These are phyloP conservation scores for Hyaloscypha finlandica DNA, from an alignment of 495 filamentous ascomycete genomes.

Conservation along the genomic window DNA sequence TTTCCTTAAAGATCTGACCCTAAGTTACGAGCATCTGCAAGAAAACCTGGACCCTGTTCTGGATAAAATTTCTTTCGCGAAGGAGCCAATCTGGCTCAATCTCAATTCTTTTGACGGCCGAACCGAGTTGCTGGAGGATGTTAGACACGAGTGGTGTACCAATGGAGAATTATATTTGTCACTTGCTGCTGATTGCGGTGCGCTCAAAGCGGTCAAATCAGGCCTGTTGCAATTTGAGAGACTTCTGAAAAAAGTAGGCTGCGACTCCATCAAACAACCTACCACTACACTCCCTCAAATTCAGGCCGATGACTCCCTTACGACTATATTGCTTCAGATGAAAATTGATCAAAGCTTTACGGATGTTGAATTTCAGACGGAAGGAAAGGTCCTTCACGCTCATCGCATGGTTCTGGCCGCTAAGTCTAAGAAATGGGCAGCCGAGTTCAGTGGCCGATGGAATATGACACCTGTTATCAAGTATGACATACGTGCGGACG, in stretches of 20 bases:
- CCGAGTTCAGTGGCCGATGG: conserved; percentile 30
- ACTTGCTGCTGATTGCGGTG: conserved; percentile 28
- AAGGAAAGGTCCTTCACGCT: conserved; percentile 27
- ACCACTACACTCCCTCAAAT: conserved; percentile 11
- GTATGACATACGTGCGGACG: conserved; percentile 11
- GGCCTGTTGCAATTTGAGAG: conserved; percentile 33
- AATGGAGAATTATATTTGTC: conserved; percentile 30
- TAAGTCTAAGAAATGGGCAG: conserved; percentile 30
- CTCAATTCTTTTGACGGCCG: conserved; percentile 23
- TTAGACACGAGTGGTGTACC: conserved; percentile 21
- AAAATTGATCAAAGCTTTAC: conserved; percentile 23
- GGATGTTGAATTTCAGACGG: conserved; percentile 32
- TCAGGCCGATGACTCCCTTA: background rate
- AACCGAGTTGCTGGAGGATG: conserved; percentile 10
- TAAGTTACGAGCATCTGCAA: conserved; percentile 33
- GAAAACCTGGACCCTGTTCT: too few species aligned
- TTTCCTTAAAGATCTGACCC: conserved; percentile 32
- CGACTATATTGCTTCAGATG: conserved; percentile 19
- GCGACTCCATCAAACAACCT: conserved; percentile 30
- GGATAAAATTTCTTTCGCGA: too few species aligned
- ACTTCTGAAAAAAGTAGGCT: conserved; percentile 29
- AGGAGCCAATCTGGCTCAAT: conserved; percentile 35
- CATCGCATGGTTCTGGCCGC: conserved; percentile 34
- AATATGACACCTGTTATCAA: conserved; percentile 5
- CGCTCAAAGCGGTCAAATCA: conserved; percentile 25